A percentile compares a stretch with the other conserved stretches of the same genome.
These are phyloP conservation scores for Botrytis hyacinthi DNA, from an alignment of 2,329 filamentous ascomycete genomes.

Conservation along the genomic window DNA sequence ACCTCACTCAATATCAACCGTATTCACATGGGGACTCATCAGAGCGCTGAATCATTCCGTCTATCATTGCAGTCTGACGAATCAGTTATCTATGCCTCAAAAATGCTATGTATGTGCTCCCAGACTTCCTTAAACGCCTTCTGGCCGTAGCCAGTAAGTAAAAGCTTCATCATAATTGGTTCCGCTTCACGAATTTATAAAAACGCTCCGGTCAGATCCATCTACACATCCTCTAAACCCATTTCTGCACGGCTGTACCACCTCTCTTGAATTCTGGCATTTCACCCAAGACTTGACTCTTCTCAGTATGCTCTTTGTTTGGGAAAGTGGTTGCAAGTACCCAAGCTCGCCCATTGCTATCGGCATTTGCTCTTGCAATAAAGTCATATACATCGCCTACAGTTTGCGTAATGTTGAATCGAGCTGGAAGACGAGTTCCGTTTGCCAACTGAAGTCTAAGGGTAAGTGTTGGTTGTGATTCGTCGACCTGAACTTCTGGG, in stretches of 20 bases:
- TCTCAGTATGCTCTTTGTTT: conserved; percentile 74
- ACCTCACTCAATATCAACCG: not conserved
- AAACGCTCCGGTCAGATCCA: not conserved
- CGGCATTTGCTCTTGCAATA: conserved; percentile 61
- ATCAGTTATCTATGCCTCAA: conserved; percentile 4
- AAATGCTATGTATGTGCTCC: not conserved
- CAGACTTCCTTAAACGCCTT: conserved; percentile 13
- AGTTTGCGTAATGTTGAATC: conserved; percentile 79
- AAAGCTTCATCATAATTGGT: not conserved
- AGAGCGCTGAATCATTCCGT: not conserved
- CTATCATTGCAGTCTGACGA: not conserved
- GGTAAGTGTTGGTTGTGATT: conserved; percentile 64
- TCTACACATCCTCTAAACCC: conserved; percentile 22
- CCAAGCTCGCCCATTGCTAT: conserved; percentile 59
- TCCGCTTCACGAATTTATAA: not conserved
- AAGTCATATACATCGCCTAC: conserved; percentile 76
- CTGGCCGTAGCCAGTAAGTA: not conserved
- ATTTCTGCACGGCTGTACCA: conserved; percentile 63
- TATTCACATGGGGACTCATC: not conserved
- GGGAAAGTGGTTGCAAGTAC: conserved; percentile 81
- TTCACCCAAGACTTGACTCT: conserved; percentile 55
- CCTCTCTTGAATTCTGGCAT: conserved; percentile 65
- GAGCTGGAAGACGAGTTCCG: conserved; percentile 71
- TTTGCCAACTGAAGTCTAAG: conserved; percentile 78
- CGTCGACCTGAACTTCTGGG: conserved; percentile 53